phyloP scores from a whole-genome alignment of 2,329 filamentous ascomycete species.

The Trichoderma sp. region DNA sequence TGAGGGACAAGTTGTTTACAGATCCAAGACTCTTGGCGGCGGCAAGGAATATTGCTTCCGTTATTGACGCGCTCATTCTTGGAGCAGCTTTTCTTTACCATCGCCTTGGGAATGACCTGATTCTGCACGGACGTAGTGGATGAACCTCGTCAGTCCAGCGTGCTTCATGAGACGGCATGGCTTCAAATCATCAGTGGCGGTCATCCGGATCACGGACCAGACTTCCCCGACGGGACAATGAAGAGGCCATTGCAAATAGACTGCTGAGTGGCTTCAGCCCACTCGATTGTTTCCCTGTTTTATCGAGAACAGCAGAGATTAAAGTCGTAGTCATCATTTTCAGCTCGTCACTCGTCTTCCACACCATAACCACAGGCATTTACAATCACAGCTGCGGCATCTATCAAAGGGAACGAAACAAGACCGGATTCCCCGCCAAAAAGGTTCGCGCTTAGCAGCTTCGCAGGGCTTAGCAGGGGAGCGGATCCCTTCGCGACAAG shows the following conservation, averaged over 20 bases:
- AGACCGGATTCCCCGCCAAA: background rate
- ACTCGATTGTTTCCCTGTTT: too few species aligned
- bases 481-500: constrained; percentile 5
- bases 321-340: background rate
- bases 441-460: background rate
- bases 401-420: constrained; percentile 1
- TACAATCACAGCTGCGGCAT: too few species aligned
- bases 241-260: background rate
- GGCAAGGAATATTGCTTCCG: background rate
- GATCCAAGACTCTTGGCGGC: constrained; percentile 16
- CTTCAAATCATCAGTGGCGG: constrained; percentile 7
- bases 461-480: constrained; percentile 5
- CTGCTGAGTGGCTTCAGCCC: constrained; percentile 12
- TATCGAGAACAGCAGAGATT: background rate
- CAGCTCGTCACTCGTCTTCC: too few species aligned
- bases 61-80: background rate
- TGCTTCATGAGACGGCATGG: background rate
- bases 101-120: background rate
- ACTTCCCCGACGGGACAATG: background rate
- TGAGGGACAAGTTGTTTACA: too few species aligned
- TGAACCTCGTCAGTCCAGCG: background rate
- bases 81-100: too few species aligned
- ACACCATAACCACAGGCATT: too few species aligned
- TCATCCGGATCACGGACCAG: background rate
- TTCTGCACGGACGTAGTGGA: background rate